Percentiles rank a stretch among this genome's conserved stretches.
phyloP scores from a whole-genome alignment of 1,284 basidiomycete species.

The Baeospora myosura region DNA sequence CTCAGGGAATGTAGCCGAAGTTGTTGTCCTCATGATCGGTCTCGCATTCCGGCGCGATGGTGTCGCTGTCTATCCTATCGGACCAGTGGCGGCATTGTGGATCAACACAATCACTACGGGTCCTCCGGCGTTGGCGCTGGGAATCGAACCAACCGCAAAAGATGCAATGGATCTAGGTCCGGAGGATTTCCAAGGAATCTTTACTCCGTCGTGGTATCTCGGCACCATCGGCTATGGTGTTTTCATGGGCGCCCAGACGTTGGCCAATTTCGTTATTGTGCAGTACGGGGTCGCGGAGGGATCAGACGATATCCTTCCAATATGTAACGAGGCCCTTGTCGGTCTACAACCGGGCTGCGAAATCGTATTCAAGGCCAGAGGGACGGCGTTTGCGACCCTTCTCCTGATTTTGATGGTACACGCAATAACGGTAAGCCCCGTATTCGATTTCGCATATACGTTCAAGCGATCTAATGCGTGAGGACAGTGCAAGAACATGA shows the following conservation, averaged over 20 bases:
- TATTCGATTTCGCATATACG: conserved; percentile 41
- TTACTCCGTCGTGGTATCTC: conserved; percentile 40
- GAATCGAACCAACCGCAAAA: conserved; percentile 46
- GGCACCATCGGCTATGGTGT: conserved; percentile 62
- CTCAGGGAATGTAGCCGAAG: conserved; percentile 56
- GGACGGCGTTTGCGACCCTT: not conserved
- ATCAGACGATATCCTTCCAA: not conserved
- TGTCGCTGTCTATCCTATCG: conserved; percentile 60
- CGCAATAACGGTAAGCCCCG: not conserved
- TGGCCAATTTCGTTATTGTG: not conserved
- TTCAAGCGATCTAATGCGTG: conserved; percentile 34
- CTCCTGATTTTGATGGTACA: not conserved
- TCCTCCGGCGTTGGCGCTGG: conserved; percentile 52
- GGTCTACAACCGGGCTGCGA: not conserved
- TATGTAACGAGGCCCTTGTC: not conserved
- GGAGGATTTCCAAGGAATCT: conserved; percentile 41
- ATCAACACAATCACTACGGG: conserved; percentile 39
- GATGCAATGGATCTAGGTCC: conserved; percentile 57
- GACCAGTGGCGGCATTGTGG: conserved; percentile 62
- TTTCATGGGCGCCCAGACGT: conserved; percentile 40
- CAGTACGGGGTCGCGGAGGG: not conserved
- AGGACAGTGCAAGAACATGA: conserved; percentile 29
- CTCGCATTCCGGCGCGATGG: conserved; percentile 57
- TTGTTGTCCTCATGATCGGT: conserved; percentile 53
- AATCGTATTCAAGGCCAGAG: not conserved